Evolutionary conservation across 2,329 filamentous ascomycete species (phyloP), one percentile per base, ranked within the genome.

Genomic region (Ophiostoma pallidulum): DNA sequence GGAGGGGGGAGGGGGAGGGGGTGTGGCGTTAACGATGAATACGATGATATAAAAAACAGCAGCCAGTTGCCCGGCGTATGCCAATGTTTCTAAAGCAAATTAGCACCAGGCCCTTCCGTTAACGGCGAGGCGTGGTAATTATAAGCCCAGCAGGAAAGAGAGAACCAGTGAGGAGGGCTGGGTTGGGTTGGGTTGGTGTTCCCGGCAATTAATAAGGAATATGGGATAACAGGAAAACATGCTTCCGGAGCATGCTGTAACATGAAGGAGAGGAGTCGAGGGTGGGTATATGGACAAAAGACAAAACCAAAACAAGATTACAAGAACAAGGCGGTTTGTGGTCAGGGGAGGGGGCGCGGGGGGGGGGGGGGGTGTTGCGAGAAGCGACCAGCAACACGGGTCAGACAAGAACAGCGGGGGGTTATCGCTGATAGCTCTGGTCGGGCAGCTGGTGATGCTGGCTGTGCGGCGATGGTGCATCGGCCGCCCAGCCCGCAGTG

Each of bases 371-470:
- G n/a, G n/a, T n/a, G n/a, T n/a, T n/a, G n/a, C n/a, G n/a, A n/a
- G 12, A 39, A 8, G 14, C 13, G 18, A 33, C 19, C n/a, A n/a
- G n/a, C n/a, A n/a, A n/a, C n/a, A n/a, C n/a, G n/a, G n/a, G n/a
- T n/a, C 18, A 13, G 26, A 16, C 8, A 20, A n/a, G 8, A 24
- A 35, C 24, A 35, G 24, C 29, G 35, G 18, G 26, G 41, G 18
- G 8, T 59, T 92, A 85, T 0, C 85, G 81, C 53, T 96, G 80
- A 59, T 96, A 89, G 63, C 94, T 87, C 52, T 82, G 86, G 45
- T 88, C 85, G 13, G 88, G 81, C 31, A 85, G 82, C 1, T 77
- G 71, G 14, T 77, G 75, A 7, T 75, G 37, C 18, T 32, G 16
- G 12, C n/a, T n/a, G n/a, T 26, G 32, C 3, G 41, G 33, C 14